A percentile compares a stretch with the other conserved stretches of the same genome.
phyloP scores from a whole-genome alignment of 208 protist genomes.

The Leishmania tropica region DNA sequence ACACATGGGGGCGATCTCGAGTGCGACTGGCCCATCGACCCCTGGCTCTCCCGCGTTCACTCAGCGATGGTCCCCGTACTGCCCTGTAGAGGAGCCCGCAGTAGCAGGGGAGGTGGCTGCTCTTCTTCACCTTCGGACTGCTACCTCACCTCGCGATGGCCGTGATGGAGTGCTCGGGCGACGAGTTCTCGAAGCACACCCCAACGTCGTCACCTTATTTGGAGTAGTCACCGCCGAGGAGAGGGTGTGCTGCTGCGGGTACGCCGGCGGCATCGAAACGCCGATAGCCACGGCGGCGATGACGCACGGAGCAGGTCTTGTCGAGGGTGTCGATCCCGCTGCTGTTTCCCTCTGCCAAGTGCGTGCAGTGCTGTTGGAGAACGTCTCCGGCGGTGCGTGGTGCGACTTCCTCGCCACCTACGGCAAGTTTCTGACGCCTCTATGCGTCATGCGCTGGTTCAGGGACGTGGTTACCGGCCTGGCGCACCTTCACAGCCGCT shows the following conservation, averaged over 20 bases:
- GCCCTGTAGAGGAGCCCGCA: neutral
- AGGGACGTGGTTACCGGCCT: neutral
- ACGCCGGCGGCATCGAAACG: neutral
- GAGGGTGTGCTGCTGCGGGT: neutral
- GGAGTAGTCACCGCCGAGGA: neutral
- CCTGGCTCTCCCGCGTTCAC: neutral
- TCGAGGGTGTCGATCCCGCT: no score
- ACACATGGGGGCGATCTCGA: neutral
- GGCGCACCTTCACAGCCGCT: neutral
- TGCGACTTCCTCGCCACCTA: neutral
- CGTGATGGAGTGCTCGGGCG: neutral
- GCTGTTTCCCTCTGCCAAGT: neutral
- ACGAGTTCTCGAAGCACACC: neutral
- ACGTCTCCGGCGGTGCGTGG: neutral
- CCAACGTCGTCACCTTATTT: neutral
- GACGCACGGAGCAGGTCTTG: neutral
- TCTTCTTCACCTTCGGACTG: neutral
- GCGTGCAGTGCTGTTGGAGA: neutral
- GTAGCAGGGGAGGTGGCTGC: neutral
- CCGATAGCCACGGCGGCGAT: neutral
- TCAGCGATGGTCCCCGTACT: neutral
- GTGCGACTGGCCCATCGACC: neutral
- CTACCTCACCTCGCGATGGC: neutral
- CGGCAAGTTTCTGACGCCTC: neutral
- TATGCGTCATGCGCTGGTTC: neutral